These are phyloP conservation scores for Cyclotella sp. DNA, from an alignment of 108 stramenopile genomes.

Conservation along the genomic window DNA sequence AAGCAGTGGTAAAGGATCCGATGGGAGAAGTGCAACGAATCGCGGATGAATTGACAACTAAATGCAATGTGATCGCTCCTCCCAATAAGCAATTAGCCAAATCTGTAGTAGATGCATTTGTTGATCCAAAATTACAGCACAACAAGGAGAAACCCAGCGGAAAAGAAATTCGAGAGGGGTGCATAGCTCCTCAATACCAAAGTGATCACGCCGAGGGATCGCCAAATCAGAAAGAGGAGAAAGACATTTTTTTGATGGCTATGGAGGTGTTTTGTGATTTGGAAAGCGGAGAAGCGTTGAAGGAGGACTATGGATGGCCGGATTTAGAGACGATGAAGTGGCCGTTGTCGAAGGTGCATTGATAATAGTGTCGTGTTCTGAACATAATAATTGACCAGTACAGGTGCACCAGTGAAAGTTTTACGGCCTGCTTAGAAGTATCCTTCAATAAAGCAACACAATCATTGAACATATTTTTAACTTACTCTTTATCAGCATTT, in stretches of 20 bases:
- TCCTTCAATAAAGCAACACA: no score
- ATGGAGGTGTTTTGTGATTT: slow-evolving; percentile 88
- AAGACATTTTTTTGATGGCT: slow-evolving; percentile 63
- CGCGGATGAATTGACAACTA: slow-evolving; percentile 68
- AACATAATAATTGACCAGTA: no score
- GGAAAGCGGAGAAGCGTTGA: slow-evolving; percentile 69
- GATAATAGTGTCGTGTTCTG: neutral
- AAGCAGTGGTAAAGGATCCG: slow-evolving; percentile 76
- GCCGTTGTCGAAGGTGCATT: slow-evolving; percentile 25
- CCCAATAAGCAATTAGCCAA: slow-evolving; percentile 54
- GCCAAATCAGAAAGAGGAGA: slow-evolving; percentile 47
- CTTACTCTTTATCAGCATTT: no score
- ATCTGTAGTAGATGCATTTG: slow-evolving; percentile 77
- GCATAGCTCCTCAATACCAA: slow-evolving; percentile 60
- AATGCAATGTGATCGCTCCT: slow-evolving; percentile 75
- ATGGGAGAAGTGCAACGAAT: slow-evolving; percentile 78
- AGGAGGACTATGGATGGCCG: slow-evolving; percentile 75
- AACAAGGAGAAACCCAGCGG: slow-evolving; percentile 45
- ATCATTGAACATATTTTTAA: no score
- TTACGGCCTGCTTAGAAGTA: no score
- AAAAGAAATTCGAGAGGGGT: slow-evolving; percentile 61
- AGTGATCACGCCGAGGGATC: slow-evolving; percentile 52
- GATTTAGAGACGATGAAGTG: slow-evolving; percentile 40
- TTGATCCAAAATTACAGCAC: slow-evolving; percentile 86
- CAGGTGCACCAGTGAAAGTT: no score